Conservation (phyloP, 139 green algal species). For the Ulvella scutata region DNA sequence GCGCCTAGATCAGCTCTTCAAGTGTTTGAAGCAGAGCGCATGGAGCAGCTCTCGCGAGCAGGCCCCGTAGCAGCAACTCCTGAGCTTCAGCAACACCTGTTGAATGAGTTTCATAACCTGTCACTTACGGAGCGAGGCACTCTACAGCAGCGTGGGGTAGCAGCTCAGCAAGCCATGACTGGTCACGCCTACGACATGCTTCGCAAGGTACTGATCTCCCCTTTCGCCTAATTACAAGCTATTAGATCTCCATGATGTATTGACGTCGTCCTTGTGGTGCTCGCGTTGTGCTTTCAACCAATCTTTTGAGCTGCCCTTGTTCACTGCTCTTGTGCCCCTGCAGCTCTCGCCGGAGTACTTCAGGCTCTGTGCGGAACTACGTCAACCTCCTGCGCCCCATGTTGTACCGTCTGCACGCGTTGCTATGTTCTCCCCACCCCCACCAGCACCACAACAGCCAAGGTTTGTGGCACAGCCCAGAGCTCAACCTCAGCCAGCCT, state of each 20-base stretch:
- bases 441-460: not conserved
- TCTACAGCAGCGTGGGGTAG: not conserved
- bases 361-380: not conserved
- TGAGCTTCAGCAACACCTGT: not conserved
- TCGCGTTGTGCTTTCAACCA: too few species aligned
- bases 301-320: not conserved
- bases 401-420: not conserved
- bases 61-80: not conserved
- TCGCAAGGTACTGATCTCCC: not conserved
- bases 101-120: not conserved
- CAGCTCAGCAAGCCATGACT: not conserved
- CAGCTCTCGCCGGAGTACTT: not conserved
- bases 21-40: not conserved
- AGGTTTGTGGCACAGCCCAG: not conserved
- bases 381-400: not conserved
- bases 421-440: not conserved
- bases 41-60: not conserved
- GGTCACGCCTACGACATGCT: not conserved
- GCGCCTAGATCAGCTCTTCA: not conserved
- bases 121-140: not conserved
- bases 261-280: too few species aligned
- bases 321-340: not conserved
- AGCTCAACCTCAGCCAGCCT: too few species aligned
- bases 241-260: too few species aligned
- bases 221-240: too few species aligned